phyloP scores from a whole-genome alignment of 164 flowering plant species.

The Piper betle region DNA sequence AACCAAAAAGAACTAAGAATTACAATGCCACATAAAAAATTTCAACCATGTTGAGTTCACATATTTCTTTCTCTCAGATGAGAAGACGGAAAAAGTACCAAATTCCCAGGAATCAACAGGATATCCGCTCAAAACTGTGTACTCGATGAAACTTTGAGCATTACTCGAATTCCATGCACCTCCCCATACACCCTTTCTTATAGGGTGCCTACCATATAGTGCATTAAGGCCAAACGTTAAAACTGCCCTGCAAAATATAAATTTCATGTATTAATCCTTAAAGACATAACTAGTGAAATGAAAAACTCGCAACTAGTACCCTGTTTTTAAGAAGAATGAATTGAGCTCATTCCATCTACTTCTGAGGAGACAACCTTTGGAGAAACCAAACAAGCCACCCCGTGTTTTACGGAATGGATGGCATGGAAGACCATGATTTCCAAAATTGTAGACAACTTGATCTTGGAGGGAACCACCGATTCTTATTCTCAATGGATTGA shows the following conservation, averaged over 20 bases:
- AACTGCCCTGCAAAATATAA: constrained; percentile 37
- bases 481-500: constrained; percentile 60
- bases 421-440: constrained; percentile 36
- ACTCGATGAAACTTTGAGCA: constrained; percentile 49
- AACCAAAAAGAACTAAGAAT: background rate
- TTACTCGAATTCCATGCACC: constrained; percentile 77
- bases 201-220: constrained; percentile 52
- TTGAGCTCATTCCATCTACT: constrained; percentile 81
- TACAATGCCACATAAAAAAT: background rate
- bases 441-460: constrained; percentile 61
- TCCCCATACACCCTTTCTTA: constrained; percentile 30
- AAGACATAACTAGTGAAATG: background rate
- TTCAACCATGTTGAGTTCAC: background rate
- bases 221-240: constrained; percentile 92
- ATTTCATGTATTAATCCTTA: background rate
- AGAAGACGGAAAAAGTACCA: constrained; percentile 28
- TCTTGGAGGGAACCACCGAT: constrained; percentile 91
- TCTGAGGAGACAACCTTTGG: constrained; percentile 66
- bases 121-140: constrained; percentile 69
- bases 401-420: constrained; percentile 43
- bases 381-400: constrained; percentile 71
- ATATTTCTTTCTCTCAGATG: background rate
- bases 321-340: constrained; percentile 45
- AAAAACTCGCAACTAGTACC: constrained; percentile 25
- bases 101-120: constrained; percentile 85